Evolutionary conservation across 768 basidiomycete species (phyloP).

Genomic region (Tricholoma furcatifolium): DNA sequence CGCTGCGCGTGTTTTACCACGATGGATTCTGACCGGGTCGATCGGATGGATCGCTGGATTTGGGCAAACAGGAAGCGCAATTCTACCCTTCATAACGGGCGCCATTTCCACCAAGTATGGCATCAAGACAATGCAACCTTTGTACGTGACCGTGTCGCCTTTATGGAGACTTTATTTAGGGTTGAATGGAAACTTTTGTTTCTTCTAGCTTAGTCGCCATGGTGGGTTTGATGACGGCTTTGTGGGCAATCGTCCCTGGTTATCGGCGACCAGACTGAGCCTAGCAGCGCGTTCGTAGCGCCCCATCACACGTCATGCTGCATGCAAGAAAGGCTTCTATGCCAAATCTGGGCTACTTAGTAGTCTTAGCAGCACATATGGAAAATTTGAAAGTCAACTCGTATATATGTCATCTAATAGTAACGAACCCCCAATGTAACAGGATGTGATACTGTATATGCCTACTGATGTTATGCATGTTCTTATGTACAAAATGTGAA

Average conservation of each 20-base stretch:
- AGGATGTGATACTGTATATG: too few species aligned
- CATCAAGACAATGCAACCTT: slow-evolving; percentile 58
- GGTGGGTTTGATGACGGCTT: slow-evolving; percentile 56
- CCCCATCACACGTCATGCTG: too few species aligned
- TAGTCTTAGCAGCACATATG: too few species aligned
- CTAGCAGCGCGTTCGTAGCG: background rate
- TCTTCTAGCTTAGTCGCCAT: slow-evolving; percentile 50
- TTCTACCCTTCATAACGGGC: slow-evolving; percentile 74
- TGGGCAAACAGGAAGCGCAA: slow-evolving; percentile 70
- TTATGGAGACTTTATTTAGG: background rate
- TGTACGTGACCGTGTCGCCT: slow-evolving; percentile 40
- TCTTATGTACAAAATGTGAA: background rate
- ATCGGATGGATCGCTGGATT: slow-evolving; percentile 70
- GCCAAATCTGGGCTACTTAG: too few species aligned
- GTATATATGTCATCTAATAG: too few species aligned
- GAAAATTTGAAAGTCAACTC: too few species aligned
- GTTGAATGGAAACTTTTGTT: background rate
- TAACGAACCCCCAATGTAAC: too few species aligned
- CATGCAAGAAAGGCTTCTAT: too few species aligned
- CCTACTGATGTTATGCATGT: background rate
- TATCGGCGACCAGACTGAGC: slow-evolving; percentile 17
- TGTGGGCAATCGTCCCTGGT: slow-evolving; percentile 53
- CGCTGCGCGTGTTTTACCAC: slow-evolving; percentile 64
- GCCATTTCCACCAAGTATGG: slow-evolving; percentile 62
- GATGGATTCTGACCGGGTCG: slow-evolving; percentile 62